These are phyloP conservation scores for Pezicula neosporulosa DNA, from an alignment of 2,329 filamentous ascomycete genomes.

Conservation along the genomic window DNA sequence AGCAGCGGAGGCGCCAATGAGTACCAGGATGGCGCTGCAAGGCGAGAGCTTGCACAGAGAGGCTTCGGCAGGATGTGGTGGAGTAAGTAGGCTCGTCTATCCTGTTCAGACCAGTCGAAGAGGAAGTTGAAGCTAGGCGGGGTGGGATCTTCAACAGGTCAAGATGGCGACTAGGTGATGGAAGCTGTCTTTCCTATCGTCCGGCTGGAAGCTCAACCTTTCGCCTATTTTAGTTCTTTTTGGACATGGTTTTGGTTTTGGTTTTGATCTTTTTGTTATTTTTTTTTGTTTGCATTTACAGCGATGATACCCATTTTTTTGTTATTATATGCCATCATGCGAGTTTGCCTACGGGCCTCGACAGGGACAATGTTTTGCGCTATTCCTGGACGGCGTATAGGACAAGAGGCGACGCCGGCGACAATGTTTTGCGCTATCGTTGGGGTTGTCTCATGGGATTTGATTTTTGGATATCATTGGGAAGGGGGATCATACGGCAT, in stretches of 20 bases:
- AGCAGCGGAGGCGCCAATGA: constrained; percentile 35
- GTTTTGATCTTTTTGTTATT: constrained; percentile 12
- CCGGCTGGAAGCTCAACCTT: constrained; percentile 17
- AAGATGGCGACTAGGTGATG: neutral
- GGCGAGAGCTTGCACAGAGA: constrained; percentile 53
- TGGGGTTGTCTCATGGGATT: constrained; percentile 24
- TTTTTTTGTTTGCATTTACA: constrained; percentile 23
- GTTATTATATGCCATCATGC: constrained; percentile 48
- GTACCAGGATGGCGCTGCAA: constrained; percentile 58
- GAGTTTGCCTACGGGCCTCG: constrained; percentile 26
- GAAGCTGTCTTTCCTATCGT: constrained; percentile 5
- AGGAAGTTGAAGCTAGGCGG: neutral
- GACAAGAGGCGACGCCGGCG: constrained; percentile 35
- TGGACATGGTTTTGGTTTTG: constrained; percentile 7
- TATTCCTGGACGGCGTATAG: constrained; percentile 45
- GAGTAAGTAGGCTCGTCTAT: constrained; percentile 15
- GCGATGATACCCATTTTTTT: constrained; percentile 30
- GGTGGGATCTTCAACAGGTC: constrained; percentile 21
- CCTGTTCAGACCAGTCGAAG: neutral
- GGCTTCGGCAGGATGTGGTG: constrained; percentile 45
- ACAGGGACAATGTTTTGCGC: constrained; percentile 44
- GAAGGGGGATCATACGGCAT: neutral
- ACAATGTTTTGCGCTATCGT: constrained; percentile 56
- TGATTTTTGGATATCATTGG: constrained; percentile 11
- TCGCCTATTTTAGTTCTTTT: constrained; percentile 8